Percentiles rank a stretch among this genome's conserved stretches.
Evolutionary conservation across 2,329 filamentous ascomycete genomes (phyloP).

Genomic region (Sordariomycetes sp.): DNA sequence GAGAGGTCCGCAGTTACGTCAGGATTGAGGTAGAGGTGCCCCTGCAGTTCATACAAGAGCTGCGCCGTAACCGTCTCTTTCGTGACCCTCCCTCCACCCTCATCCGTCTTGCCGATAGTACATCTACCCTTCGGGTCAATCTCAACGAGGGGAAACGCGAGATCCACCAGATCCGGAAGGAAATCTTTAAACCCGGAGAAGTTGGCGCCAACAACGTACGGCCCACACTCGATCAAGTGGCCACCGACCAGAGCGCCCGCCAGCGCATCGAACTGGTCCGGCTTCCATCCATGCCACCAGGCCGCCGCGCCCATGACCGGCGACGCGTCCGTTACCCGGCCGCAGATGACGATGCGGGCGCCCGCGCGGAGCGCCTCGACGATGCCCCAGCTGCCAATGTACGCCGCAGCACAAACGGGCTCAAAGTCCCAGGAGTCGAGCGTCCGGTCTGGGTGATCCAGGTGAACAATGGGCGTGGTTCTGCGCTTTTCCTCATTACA

Average conservation of each 20-base stretch:
- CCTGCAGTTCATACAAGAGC: slow-evolving; percentile 30
- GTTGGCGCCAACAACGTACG: slow-evolving; percentile 40
- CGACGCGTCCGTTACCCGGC: slow-evolving; percentile 32
- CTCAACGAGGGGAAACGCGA: slow-evolving; percentile 23
- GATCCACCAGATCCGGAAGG: slow-evolving; percentile 10
- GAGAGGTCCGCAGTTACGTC: slow-evolving; percentile 21
- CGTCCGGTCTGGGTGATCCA: slow-evolving; percentile 12
- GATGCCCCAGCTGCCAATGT: slow-evolving; percentile 36
- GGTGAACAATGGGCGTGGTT: not conserved
- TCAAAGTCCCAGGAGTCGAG: slow-evolving; percentile 15
- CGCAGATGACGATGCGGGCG: slow-evolving; percentile 34
- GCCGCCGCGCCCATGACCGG: slow-evolving; percentile 41
- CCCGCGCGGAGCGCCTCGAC: slow-evolving; percentile 24
- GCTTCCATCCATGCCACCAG: slow-evolving; percentile 40
- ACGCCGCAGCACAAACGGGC: slow-evolving; percentile 20
- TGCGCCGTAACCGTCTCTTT: slow-evolving; percentile 19
- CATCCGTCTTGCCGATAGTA: slow-evolving; percentile 20
- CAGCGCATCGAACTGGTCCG: slow-evolving; percentile 31
- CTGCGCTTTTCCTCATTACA: not conserved
- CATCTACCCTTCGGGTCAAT: slow-evolving; percentile 16
- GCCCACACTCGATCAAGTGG: slow-evolving; percentile 39
- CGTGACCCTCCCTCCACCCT: slow-evolving; percentile 21
- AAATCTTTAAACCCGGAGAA: slow-evolving; percentile 31
- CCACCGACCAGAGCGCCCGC: slow-evolving; percentile 36
- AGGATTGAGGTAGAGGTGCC: slow-evolving; percentile 26